A percentile compares a stretch with the other conserved stretches of the same genome.
Conservation (phyloP, 345 rosid species). For the Lepidium sativum region DNA sequence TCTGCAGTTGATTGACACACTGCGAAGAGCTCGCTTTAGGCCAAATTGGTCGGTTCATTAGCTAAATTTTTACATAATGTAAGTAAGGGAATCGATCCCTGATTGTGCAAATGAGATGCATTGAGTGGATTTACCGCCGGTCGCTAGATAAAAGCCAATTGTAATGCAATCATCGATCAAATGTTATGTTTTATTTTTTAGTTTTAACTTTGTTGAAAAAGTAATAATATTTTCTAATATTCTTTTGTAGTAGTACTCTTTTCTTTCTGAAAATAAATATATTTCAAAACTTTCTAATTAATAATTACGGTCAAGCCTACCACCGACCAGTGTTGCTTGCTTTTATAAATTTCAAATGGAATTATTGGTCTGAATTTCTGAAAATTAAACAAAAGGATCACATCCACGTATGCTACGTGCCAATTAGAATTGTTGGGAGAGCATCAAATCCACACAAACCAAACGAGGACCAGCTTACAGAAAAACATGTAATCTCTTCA, state of each 20-base stretch:
- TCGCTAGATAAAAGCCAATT: too few species aligned
- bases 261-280: not conserved
- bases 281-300: not conserved
- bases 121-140: too few species aligned
- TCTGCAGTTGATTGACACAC: not conserved
- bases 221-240: not conserved
- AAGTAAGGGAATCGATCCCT: too few species aligned
- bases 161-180: too few species aligned
- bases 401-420: not conserved
- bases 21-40: not conserved
- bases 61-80: too few species aligned
- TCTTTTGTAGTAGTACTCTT: too few species aligned
- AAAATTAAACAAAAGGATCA: not conserved
- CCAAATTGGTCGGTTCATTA: too few species aligned
- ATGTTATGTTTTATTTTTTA: not conserved
- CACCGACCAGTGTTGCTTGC: not conserved
- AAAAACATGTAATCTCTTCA: not conserved
- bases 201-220: not conserved
- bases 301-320: not conserved
- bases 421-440: too few species aligned
- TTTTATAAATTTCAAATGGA: not conserved
- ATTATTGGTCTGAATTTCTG: conserved; percentile 5
- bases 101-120: too few species aligned
- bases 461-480: not conserved
- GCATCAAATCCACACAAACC: too few species aligned